Base-by-base conservation (phyloP, 2,329 filamentous ascomycete species). In the Penicillium janthinellum region DNA sequence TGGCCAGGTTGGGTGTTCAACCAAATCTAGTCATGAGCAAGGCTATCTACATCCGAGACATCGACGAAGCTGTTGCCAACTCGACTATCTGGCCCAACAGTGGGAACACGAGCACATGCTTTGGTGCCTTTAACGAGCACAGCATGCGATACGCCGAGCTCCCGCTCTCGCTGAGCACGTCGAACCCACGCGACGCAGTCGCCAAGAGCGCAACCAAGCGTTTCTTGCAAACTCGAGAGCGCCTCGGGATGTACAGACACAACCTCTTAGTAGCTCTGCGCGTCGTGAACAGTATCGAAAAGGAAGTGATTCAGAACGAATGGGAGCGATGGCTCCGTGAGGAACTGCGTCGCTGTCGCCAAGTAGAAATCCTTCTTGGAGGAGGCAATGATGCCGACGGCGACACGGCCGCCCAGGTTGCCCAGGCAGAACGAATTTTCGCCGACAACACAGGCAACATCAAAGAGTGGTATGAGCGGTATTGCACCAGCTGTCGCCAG, bases 251-350 rank as follows among this genome's bases (percentile, higher is more conserved):
- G 2, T 95, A 97, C 73, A 85, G 95, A 2, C 92, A 99, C 74
- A 92, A 98, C 71, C 81, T 99, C 20, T 79, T 98, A 2, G 93
- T 99, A 5, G 92, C 93, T 5, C 87, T 98, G 80, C 87, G 93
- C 4, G 86, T 97, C 2, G 88, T 98, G 61, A 97, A 98, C 76
- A 89, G 85, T 58, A 87, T 98, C 31, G 95, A 98, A 80, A 84
- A 85, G 59, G 92, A 97, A 75, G 88, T 96, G 74, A 77, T 98
- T 56, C 85, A 87, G 70, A 89, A 90, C 0, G 94, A 97, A 75
- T 99, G 92, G 89, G 93, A 96, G 78, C 90, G 91, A 64, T 99
- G 94, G 93, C 83, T 98, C 34, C 77, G 85, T 3, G 89, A 91
- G 66, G 95, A 99, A 78, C 88, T 87, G 64, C 77, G 82, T 37